These are phyloP conservation scores for Casuarina cunninghamiana DNA, from an alignment of 306 rosid genomes.

Conservation along the genomic window DNA sequence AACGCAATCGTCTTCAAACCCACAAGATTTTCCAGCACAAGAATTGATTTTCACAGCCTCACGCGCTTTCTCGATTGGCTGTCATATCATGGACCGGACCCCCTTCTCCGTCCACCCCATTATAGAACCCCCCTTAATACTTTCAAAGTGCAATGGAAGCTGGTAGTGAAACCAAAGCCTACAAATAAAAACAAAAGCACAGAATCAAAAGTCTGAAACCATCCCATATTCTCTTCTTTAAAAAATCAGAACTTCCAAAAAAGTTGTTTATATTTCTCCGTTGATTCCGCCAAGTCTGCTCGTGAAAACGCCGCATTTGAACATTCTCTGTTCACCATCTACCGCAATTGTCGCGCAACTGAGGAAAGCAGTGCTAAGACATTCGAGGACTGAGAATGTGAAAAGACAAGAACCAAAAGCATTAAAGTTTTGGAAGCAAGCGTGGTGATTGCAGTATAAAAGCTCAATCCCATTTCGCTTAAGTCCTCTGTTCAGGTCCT, in stretches of 20 bases:
- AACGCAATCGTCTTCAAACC: neutral
- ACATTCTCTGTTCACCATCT: slow-evolving; percentile 29
- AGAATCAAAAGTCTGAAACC: neutral
- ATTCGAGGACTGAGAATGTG: slow-evolving; percentile 12
- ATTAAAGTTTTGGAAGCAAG: neutral
- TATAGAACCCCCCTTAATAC: no score
- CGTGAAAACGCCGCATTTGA: slow-evolving; percentile 33
- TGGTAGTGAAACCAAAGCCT: neutral
- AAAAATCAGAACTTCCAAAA: neutral
- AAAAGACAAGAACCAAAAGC: slow-evolving; percentile 17
- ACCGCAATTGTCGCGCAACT: slow-evolving; percentile 73
- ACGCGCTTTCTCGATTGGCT: no score
- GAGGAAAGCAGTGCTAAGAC: slow-evolving; percentile 2
- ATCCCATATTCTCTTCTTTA: neutral
- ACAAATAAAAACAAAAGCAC: neutral
- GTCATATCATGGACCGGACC: no score
- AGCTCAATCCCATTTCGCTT: slow-evolving; percentile 19
- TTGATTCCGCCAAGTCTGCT: slow-evolving; percentile 51
- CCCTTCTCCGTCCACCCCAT: no score
- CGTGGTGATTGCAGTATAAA: neutral
- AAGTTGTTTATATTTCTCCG: slow-evolving; percentile 30
- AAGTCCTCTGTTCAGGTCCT: neutral
- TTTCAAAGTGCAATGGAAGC: neutral
- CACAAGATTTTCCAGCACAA: neutral
- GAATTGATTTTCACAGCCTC: no score